Evolutionary conservation across 2,329 filamentous ascomycete species (phyloP), one percentile per base, ranked within the genome.

Genomic region (Pseudocercospora fijiensis): DNA sequence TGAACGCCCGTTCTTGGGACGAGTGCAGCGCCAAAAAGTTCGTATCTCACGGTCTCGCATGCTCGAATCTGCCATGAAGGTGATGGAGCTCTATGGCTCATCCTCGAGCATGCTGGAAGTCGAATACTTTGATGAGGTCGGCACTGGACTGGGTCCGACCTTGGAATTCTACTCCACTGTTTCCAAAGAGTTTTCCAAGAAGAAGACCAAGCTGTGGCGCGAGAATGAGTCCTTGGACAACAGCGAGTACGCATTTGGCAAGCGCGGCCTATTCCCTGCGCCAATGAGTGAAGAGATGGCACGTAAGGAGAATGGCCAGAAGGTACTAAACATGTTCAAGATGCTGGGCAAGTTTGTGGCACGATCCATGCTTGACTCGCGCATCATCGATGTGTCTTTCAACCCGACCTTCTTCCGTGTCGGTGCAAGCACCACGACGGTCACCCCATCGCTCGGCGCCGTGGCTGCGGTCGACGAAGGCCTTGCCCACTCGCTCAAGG

Each of bases 391-490:
- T 73, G 88, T 99, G 69, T 95, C 94, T 61, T 95, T 99, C 79
- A 99, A 97, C 75, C 91, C 95, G 1, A 96, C 92, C 5, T 97
- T 99, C 81, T 99, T 99, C 87, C 91, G 94, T 63, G 90, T 97
- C 68, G 91, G 91, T 16, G 90, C 96, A 71, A 85, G 83, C 51
- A 84, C 81, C 13, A 81, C 81, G 16, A 80, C 86, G 0, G 88
- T 96, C 3, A 88, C 88, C 22, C 92, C 93, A 11, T 96, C 93
- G 0, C 83, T 99, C 7, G 92, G 92, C 5, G 91, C 95, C 1
- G 88, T 99, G 55, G 96, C 93, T 76, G 86, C 90, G 4, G 92
- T 99, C 4, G 95, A 99, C 72, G 86, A 91, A 27, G 89, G 90
- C 62, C 82, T 99, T 22, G 94, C 93, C 22, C 89, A 88, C 52